phyloP scores from a whole-genome alignment of 345 rosid genomes.

The Gossypium bickii region DNA sequence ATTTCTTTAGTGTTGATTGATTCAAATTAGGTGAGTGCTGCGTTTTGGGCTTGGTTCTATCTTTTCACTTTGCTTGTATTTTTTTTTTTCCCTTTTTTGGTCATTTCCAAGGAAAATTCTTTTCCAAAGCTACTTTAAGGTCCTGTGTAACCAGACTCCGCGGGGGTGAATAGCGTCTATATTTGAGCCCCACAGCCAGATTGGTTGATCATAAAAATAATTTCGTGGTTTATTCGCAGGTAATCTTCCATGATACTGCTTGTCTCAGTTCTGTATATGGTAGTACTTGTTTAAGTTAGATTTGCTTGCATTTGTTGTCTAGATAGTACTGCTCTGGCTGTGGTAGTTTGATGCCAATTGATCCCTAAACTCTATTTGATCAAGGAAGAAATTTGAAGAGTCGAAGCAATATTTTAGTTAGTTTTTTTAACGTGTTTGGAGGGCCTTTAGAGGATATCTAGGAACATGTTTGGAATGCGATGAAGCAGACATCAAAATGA shows the following conservation, averaged over 20 bases:
- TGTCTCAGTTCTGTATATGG: too few relatives aligned
- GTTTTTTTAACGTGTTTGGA: not conserved
- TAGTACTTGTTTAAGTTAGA: not conserved
- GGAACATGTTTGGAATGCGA: not conserved
- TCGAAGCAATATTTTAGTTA: too few relatives aligned
- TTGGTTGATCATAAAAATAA: conserved; percentile 10
- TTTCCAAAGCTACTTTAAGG: conserved; percentile 11
- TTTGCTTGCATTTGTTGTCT: conserved; percentile 2
- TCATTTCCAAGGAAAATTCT: conserved; percentile 13
- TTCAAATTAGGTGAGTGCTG: not conserved
- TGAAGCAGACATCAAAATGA: not conserved
- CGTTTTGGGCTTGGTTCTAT: conserved; percentile 14
- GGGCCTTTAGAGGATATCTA: not conserved
- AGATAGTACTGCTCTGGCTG: not conserved
- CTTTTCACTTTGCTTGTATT: conserved; percentile 5
- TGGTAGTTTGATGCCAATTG: not conserved
- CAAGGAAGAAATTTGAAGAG: not conserved
- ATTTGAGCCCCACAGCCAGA: conserved; percentile 7
- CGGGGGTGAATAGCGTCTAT: conserved; percentile 4
- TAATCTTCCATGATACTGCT: conserved; percentile 6
- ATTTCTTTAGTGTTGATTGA: conserved; percentile 16
- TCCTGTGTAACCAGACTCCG: conserved; percentile 10
- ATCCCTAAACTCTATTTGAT: not conserved
- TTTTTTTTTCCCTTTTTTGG: not conserved
- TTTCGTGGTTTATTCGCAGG: conserved; percentile 20